Base-by-base conservation (phyloP, 2,329 filamentous ascomycete species). In the Neonectria ditissima region DNA sequence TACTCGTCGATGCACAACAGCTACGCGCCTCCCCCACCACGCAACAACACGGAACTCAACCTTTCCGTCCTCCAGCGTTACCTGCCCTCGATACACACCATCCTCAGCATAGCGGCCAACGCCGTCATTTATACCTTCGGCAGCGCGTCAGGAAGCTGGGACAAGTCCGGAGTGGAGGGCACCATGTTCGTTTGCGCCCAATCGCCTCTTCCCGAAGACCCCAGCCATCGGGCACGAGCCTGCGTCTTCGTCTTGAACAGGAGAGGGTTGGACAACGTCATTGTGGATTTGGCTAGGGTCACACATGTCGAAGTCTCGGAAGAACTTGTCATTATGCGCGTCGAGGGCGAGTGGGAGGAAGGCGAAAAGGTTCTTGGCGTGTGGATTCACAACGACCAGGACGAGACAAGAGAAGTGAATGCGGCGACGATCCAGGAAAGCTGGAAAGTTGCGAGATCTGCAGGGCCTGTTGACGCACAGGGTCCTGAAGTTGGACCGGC, bases 31-130 rank as follows among this genome's bases (percentile, higher is more conserved):
- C 85, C 80, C 74, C 84, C 80, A 55, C 87, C 82, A 77, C 90
- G 92, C 68, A 90, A 91, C 66, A 96, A 94, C 78, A 92, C 91
- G 59, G 91, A 97, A 70, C 89, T 98, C 74, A 98, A 98, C 82
- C 85, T 97, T 69, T 85, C 88, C 52, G 95, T 97, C 41, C 85
- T 98, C 37, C 89, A 87, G 63, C 92, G 93, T 69, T 92, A 97
- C 80, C 87, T 93, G 62, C 92, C 93, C 32, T 86, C 87, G 62
- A 88, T 97, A 68, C 83, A 84, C 62, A 82, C 85, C 55, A 93
- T 97, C 75, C 84, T 93, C 67, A 91, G 91, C 66, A 91, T 96
- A 69, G 93, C 93, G 6, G 91, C 92, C 32, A 97, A 95, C 73
- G 92, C 92, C 26, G 92, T 96, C 37, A 86, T 97, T 69, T 98